Conservation (phyloP, 805 yeast species). For the Candida adriatica region DNA sequence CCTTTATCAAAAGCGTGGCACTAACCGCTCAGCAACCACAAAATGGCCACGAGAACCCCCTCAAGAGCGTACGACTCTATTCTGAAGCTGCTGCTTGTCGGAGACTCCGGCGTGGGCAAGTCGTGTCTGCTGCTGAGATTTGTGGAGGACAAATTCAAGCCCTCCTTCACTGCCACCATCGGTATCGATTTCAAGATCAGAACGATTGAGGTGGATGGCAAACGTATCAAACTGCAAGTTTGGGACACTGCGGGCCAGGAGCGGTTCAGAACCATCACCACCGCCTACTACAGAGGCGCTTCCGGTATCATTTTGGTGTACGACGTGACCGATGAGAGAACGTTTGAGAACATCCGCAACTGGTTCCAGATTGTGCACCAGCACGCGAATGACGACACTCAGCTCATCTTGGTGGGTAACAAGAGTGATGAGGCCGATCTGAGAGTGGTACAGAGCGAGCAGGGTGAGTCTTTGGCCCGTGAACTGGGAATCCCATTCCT, state of each 20-base stretch:
- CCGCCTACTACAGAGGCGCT: constrained; percentile 89
- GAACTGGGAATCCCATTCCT: constrained; percentile 86
- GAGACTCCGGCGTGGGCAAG: constrained; percentile 88
- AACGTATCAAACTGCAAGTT: constrained; percentile 87
- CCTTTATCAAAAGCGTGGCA: not conserved
- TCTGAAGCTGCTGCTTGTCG: constrained; percentile 87
- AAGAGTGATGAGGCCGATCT: constrained; percentile 87
- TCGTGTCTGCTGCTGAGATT: constrained; percentile 87
- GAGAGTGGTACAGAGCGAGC: constrained; percentile 82
- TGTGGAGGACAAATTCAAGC: constrained; percentile 95
- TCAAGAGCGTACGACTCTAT: constrained; percentile 82
- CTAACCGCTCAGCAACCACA: too few species aligned
- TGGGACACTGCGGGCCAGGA: constrained; percentile 99
- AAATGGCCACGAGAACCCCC: constrained; percentile 48
- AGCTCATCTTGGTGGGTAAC: constrained; percentile 89
- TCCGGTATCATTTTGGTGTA: constrained; percentile 81
- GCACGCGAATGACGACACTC: constrained; percentile 95
- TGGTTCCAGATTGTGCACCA: constrained; percentile 96
- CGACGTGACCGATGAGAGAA: constrained; percentile 83
- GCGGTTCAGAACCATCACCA: constrained; percentile 87
- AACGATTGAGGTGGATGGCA: constrained; percentile 89
- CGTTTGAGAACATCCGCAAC: constrained; percentile 85
- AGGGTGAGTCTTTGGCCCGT: constrained; percentile 83
- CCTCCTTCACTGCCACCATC: constrained; percentile 93
- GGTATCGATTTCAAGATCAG: constrained; percentile 98